A percentile compares a stretch with the other conserved stretches of the same genome.
Evolutionary conservation across 768 basidiomycete species (phyloP).

Genomic region (Lactarius deliciosus): DNA sequence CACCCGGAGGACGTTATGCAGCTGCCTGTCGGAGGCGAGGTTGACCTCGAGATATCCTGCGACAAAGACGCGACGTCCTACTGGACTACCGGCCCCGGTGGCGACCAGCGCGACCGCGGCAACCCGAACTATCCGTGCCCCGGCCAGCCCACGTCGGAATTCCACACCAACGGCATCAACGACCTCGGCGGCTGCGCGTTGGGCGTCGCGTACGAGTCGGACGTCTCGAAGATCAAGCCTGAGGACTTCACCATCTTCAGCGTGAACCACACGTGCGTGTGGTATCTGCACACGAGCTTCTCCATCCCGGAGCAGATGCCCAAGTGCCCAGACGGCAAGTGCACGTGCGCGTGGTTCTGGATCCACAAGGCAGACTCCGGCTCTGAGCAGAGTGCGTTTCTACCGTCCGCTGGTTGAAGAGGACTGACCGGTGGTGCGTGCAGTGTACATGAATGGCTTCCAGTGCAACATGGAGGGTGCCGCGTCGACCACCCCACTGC

Average conservation of each 20-base stretch:
- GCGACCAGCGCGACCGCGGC: constrained; percentile 29
- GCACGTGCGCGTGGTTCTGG: constrained; percentile 48
- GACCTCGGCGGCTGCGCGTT: constrained; percentile 43
- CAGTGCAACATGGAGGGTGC: constrained; percentile 41
- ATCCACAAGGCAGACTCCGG: constrained; percentile 40
- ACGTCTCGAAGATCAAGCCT: constrained; percentile 39
- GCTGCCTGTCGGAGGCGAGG: constrained; percentile 35
- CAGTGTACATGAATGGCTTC: constrained; percentile 44
- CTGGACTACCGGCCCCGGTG: constrained; percentile 31
- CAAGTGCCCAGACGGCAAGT: constrained; percentile 43
- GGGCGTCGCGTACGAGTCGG: constrained; percentile 46
- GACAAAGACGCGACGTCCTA: constrained; percentile 37
- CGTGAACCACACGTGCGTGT: constrained; percentile 46
- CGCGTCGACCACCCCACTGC: constrained; percentile 35
- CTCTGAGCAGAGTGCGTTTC: constrained; percentile 38
- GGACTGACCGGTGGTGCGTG: not conserved
- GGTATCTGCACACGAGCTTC: constrained; percentile 42
- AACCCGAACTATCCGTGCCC: constrained; percentile 33
- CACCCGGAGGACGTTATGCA: constrained; percentile 36
- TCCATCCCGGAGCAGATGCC: constrained; percentile 46
- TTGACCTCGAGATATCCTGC: constrained; percentile 35
- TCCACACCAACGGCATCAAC: constrained; percentile 35
- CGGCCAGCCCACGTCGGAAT: constrained; percentile 27
- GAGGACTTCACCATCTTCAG: constrained; percentile 46
- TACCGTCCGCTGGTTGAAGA: not conserved